Evolutionary conservation across 169 alveolate species (phyloP).

Genomic region (Plasmodium vivax): DNA sequence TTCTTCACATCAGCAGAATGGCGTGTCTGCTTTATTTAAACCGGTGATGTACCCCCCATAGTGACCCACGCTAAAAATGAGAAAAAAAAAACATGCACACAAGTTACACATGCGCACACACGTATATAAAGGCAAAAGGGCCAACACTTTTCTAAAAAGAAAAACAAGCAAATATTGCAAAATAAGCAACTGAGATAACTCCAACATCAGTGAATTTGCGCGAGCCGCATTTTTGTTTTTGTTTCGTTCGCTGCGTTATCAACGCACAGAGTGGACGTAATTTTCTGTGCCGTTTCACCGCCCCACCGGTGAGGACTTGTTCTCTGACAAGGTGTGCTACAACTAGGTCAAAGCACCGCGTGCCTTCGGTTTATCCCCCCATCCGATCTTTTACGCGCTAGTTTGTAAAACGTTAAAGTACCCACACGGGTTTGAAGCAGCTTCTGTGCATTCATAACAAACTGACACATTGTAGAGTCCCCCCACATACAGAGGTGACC

Average conservation of each 20-base stretch:
- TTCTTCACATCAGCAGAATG: not conserved
- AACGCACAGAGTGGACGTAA: not conserved
- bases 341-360: slow-evolving; percentile 37
- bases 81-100: not conserved
- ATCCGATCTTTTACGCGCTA: not conserved
- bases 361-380: not conserved
- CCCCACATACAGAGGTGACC: not conserved
- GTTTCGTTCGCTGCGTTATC: not conserved
- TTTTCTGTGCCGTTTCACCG: not conserved
- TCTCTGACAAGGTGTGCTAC: not conserved
- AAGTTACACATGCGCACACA: not conserved
- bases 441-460: not conserved
- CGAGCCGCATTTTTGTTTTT: not conserved
- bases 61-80: not conserved
- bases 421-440: not conserved
- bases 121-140: not conserved
- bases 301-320: not conserved
- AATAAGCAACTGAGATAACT: not conserved
- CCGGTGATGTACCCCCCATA: not conserved
- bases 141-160: slow-evolving; percentile 16
- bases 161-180: not conserved
- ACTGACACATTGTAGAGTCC: not conserved
- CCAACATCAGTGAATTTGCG: not conserved
- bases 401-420: not conserved
- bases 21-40: not conserved